Base-by-base conservation (phyloP, 2,329 filamentous ascomycete species). In the Ophiocordyceps camponoti-rufipedis region DNA sequence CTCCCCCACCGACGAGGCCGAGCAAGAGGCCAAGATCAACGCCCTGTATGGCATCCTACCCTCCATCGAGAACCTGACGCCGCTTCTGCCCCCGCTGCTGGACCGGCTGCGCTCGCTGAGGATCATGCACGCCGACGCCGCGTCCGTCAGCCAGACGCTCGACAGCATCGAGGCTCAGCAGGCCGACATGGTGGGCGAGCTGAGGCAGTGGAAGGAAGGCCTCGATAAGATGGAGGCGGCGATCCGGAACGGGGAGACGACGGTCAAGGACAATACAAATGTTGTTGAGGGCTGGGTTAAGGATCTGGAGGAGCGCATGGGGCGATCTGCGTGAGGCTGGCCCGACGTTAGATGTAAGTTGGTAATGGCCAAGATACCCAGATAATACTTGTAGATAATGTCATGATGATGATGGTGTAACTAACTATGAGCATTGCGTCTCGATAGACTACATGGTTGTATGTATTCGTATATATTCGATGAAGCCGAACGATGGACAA, bases 221-320 rank as follows among this genome's bases (percentile, higher is more conserved):
- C 62, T 96, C 14, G 76, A 79, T 49, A 84, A 80, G 57, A 75
- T 95, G 18, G 88, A 95, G 61, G 67, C 68, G 46, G 79, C 82
- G 28, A 78, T 96, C 55, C 70, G 70, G 49, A 74, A 82, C 48
- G 79, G 82, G 4, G 80, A 84, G 56, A 67, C 68, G 28, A 72
- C 78, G 4, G 82, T 93, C 67, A 75, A 75, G 51, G 75, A 72
- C 44, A 98, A 98, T 62, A 79, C 88, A 61, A 79, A 82, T 54
- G 73, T 83, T n/a, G 80, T 96, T 49, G 83, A 89, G 52, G 78
- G 76, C 39, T 95, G 88, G 86, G 85, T 96, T 5, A 85, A 83
- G 61, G 85, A 82, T 47, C 64, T 98, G 46, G 89, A 96, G 65
- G 74, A 70, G 55, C 82, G 84, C 62, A 71, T 95, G 60, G 72